phyloP scores from a whole-genome alignment of 257 asterid genomes.

The Solanum peruvianum region DNA sequence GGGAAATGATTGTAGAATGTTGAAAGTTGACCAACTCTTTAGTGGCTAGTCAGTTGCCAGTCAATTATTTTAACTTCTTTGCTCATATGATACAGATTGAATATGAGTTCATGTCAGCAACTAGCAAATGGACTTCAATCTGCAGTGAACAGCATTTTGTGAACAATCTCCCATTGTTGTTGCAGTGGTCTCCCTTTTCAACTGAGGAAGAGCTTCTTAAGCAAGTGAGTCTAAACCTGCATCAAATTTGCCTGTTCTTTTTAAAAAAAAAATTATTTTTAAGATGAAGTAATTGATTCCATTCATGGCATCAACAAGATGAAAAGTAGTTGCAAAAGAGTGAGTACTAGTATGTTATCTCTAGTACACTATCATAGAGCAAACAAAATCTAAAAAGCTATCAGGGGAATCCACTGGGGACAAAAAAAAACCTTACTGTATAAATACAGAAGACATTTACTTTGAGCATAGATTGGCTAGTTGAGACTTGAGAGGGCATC shows the following conservation, averaged over 20 bases:
- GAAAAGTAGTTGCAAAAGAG: no score
- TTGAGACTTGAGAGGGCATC: no score
- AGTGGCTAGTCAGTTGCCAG: neutral
- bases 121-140: slow-evolving; percentile 45
- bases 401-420: no score
- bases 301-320: no score
- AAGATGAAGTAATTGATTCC: no score
- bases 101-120: slow-evolving; percentile 35
- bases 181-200: slow-evolving; percentile 76
- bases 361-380: no score
- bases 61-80: neutral
- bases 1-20: neutral
- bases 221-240: slow-evolving; percentile 50
- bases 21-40: neutral
- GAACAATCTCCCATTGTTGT: slow-evolving; percentile 52
- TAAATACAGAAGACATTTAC: no score
- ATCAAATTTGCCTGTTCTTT: neutral
- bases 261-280: no score
- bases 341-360: no score
- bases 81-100: slow-evolving; percentile 45
- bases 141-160: slow-evolving; percentile 29
- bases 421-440: no score
- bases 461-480: no score
- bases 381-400: no score
- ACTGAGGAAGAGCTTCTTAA: slow-evolving; percentile 66